phyloP scores from a whole-genome alignment of 2,329 filamentous ascomycete genomes.

The Penicillium rolfsii region DNA sequence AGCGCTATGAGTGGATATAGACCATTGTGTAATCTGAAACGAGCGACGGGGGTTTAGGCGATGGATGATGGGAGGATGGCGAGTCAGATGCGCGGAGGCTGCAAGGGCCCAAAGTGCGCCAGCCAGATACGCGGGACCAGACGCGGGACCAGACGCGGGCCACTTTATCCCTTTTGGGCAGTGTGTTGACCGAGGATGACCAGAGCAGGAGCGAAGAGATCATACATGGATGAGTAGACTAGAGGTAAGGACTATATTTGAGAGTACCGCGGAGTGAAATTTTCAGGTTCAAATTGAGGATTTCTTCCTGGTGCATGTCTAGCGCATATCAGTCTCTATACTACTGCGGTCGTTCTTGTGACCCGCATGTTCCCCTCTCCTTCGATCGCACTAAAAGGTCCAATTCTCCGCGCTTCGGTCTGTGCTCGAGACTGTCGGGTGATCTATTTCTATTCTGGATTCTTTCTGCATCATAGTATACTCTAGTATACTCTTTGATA shows the following conservation, averaged over 20 bases:
- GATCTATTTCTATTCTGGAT: background rate
- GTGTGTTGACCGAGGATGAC: constrained; percentile 14
- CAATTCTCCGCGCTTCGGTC: background rate
- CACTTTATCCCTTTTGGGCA: constrained; percentile 41
- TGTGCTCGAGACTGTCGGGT: constrained; percentile 1
- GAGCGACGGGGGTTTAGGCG: background rate
- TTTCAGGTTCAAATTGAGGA: too few relatives aligned
- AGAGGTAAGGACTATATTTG: background rate
- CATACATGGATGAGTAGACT: background rate
- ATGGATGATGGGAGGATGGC: constrained; percentile 3
- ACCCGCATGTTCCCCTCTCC: constrained; percentile 4
- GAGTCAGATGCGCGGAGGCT: constrained; percentile 15
- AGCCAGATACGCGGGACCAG: constrained; percentile 33
- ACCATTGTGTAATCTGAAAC: constrained; percentile 5
- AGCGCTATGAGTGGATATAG: background rate
- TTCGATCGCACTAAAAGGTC: constrained; percentile 1
- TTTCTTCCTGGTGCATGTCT: too few relatives aligned
- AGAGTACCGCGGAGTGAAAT: too few relatives aligned
- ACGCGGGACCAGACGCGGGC: constrained; percentile 36
- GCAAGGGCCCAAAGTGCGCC: constrained; percentile 26
- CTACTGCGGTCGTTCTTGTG: background rate
- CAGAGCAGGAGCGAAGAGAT: background rate
- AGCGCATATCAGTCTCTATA: background rate
- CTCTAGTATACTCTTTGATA: background rate
- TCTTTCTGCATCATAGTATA: background rate